Evolutionary conservation across 306 rosid species (phyloP).

Genomic region (Astragalus glycyphyllos): DNA sequence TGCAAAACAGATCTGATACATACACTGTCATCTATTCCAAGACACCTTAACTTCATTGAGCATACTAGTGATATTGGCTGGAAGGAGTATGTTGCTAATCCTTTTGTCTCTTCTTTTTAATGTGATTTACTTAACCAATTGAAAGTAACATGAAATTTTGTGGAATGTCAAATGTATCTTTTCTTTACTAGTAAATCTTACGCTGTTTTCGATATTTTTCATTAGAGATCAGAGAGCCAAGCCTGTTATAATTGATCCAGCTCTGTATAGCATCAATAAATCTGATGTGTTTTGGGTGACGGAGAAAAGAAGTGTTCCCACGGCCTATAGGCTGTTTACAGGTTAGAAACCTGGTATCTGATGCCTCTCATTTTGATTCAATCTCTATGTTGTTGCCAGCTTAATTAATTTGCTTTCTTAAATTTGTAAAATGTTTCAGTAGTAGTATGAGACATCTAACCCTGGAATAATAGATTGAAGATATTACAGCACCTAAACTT

Average conservation of each 20-base stretch:
- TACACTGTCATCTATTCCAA: slow-evolving; percentile 50
- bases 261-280: slow-evolving; percentile 53
- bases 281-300: slow-evolving; percentile 63
- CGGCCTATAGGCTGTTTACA: slow-evolving; percentile 84
- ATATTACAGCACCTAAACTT: slow-evolving; percentile 11
- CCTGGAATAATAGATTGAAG: slow-evolving; percentile 19
- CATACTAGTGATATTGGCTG: slow-evolving; percentile 88
- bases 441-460: slow-evolving; percentile 28
- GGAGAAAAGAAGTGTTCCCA: slow-evolving; percentile 55
- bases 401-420: slow-evolving; percentile 16
- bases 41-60: slow-evolving; percentile 62
- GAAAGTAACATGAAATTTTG: background rate
- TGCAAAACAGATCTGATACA: slow-evolving; percentile 52
- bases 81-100: slow-evolving; percentile 63
- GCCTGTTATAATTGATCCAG: slow-evolving; percentile 63
- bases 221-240: slow-evolving; percentile 59
- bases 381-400: slow-evolving; percentile 21
- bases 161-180: no score
- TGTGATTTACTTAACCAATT: background rate
- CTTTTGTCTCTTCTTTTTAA: background rate
- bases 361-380: slow-evolving; percentile 30
- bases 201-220: background rate
- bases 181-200: no score
- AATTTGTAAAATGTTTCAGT: slow-evolving; percentile 34
- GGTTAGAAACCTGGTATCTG: slow-evolving; percentile 54